Evolutionary conservation across 78 protist species (phyloP).

Genomic region (Dictyostelium intermedium): DNA sequence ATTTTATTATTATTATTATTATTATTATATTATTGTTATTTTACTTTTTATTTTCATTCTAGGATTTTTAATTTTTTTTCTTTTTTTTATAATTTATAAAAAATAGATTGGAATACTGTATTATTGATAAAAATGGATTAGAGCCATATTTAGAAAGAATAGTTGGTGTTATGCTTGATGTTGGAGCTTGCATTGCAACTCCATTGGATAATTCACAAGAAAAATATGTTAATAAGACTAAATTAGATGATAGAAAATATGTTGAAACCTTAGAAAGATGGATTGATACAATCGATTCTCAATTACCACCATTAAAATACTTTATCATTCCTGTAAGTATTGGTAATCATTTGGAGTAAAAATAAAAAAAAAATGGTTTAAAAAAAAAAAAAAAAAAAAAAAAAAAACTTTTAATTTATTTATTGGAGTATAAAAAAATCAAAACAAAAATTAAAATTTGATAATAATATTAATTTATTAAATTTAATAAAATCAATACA

Average conservation of each 20-base stretch:
- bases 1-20: no score
- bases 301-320: conserved; percentile 86
- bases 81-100: not conserved
- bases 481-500: no score
- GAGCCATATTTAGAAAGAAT: conserved; percentile 1
- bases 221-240: conserved; percentile 1
- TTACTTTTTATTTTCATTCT: not conserved
- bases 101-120: conserved; percentile 4
- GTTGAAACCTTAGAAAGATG: conserved; percentile 83
- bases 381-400: no score
- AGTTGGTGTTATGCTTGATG: not conserved
- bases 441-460: no score
- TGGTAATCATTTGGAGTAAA: not conserved
- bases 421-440: no score
- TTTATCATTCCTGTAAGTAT: conserved; percentile 90
- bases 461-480: not conserved
- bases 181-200: conserved; percentile 82
- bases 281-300: conserved; percentile 90
- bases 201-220: conserved; percentile 52
- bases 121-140: conserved; percentile 8
- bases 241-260: conserved; percentile 29
- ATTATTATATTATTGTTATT: no score
- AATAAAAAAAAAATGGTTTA: no score
- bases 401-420: no score
- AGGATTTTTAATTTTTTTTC: not conserved